Base-by-base conservation (phyloP, 78 protist genomes). In the Capsaspora owczarzaki region DNA sequence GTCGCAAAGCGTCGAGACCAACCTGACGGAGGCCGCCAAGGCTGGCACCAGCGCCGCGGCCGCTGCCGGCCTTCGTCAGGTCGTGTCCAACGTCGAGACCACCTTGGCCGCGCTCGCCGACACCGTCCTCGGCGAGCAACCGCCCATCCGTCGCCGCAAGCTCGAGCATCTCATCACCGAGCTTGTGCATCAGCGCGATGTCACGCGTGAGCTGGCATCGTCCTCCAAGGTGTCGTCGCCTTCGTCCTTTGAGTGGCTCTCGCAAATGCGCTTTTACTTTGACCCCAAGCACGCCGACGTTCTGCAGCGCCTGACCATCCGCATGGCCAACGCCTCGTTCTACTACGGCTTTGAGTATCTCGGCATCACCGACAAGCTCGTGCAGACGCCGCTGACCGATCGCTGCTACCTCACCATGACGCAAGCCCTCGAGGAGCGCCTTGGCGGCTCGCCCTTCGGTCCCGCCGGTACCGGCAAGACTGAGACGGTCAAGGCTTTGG, bases 381-480 rank as follows among this genome's bases (percentile, higher is more conserved):
- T 98, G 33, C 94, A 90, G 78, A 95, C 99, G 76, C 95, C 96
- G 27, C 90, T 95, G 61, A 94, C 99, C 25, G 96, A 93, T 80
- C 79, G 84, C 29, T 85, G 91, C 84, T 97, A 87, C 87, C 85
- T 94, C 68, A 92, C 95, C 25, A 81, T 96, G 69, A 90, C 94
- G 3, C 98, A 97, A 76, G 99, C 99, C 0, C 47, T 96, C 25
- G 90, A 91, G 40, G 53, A 81, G 8, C 71, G 93, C 31, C 71
- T 95, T 84, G 99, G 99, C 1, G 99, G 99, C 71, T 80, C 82
- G 74, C 98, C 99, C 35, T 90, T 91, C 78, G 99, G 99, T 35
- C 99, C 98, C 1, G 99, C 98, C 0, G 99, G 98, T 35, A 98
- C 99, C 1, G 98, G 98, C 68, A 98, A 98, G 89, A 98, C 99